Evolutionary conservation across 2,329 filamentous ascomycete species (phyloP).

Genomic region (Fusarium tuaranense): DNA sequence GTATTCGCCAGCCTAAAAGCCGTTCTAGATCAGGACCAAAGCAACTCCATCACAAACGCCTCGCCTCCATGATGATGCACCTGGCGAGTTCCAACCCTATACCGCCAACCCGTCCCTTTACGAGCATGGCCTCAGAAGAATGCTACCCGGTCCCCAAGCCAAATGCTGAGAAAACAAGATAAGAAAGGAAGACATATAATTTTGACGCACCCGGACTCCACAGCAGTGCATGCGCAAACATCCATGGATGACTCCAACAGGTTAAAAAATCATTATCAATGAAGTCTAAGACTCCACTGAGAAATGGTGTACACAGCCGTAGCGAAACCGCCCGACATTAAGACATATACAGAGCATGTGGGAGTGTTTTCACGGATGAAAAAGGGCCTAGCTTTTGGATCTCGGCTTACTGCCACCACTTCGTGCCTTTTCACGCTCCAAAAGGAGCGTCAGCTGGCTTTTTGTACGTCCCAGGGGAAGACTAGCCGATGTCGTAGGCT

Average conservation of each 20-base stretch:
- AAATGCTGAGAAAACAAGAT: slow-evolving; percentile 9
- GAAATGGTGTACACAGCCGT: slow-evolving; percentile 14
- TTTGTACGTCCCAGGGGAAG: slow-evolving; percentile 68
- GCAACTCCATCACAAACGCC: slow-evolving; percentile 24
- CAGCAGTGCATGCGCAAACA: slow-evolving; percentile 2
- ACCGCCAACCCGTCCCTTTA: background rate
- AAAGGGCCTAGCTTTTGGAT: slow-evolving; percentile 41
- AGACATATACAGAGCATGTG: slow-evolving; percentile 17
- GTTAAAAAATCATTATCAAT: background rate
- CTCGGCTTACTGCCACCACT: slow-evolving; percentile 44
- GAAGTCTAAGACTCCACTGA: slow-evolving; percentile 8
- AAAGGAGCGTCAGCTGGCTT: slow-evolving; percentile 68
- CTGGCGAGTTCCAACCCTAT: background rate
- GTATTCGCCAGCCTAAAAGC: slow-evolving; percentile 5
- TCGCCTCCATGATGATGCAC: slow-evolving; percentile 15
- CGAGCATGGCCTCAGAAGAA: background rate
- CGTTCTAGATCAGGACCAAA: slow-evolving; percentile 1
- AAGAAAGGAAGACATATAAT: background rate
- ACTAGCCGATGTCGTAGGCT: slow-evolving; percentile 57
- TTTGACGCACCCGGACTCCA: slow-evolving; percentile 25
- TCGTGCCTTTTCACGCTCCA: slow-evolving; percentile 64
- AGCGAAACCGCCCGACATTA: slow-evolving; percentile 1
- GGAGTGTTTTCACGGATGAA: slow-evolving; percentile 14
- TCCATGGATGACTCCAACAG: background rate
- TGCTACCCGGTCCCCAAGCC: background rate